Conservation (phyloP, 2,329 filamentous ascomycete species). For the Rugonectria rugulosa region DNA sequence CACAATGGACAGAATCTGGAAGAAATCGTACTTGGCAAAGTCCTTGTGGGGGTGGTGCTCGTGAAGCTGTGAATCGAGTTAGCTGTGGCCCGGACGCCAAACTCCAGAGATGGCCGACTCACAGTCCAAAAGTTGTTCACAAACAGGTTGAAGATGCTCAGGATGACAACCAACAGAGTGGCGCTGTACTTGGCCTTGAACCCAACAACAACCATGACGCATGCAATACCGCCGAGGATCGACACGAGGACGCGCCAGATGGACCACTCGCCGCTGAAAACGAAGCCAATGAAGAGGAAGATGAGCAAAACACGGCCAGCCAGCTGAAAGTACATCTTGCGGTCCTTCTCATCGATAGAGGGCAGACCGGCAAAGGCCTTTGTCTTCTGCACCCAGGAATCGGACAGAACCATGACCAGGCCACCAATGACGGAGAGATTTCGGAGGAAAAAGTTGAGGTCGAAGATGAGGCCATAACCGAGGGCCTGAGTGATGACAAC, state of each 20-base stretch:
- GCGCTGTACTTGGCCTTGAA: slow-evolving; percentile 99
- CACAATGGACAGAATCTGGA: slow-evolving; percentile 99
- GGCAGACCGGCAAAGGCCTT: slow-evolving; percentile 96
- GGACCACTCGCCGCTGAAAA: slow-evolving; percentile 94
- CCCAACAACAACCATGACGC: slow-evolving; percentile 97
- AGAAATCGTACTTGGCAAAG: slow-evolving; percentile 99
- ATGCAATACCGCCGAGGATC: slow-evolving; percentile 85
- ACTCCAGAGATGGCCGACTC: slow-evolving; percentile 48
- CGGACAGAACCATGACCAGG: slow-evolving; percentile 95
- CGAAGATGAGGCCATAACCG: slow-evolving; percentile 97
- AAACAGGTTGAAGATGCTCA: slow-evolving; percentile 95
- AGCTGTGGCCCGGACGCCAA: neutral
- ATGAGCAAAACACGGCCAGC: slow-evolving; percentile 94
- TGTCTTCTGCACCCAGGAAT: slow-evolving; percentile 97
- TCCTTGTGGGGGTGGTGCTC: slow-evolving; percentile 99
- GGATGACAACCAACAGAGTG: slow-evolving; percentile 90
- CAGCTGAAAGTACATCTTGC: slow-evolving; percentile 99
- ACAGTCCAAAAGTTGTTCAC: slow-evolving; percentile 99
- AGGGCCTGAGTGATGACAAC: slow-evolving; percentile 94
- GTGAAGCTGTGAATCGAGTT: slow-evolving; percentile 71
- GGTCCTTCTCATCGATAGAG: slow-evolving; percentile 96
- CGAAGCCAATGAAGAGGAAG: slow-evolving; percentile 96
- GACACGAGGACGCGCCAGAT: slow-evolving; percentile 88
- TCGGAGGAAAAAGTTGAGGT: slow-evolving; percentile 99
- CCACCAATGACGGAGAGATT: slow-evolving; percentile 98